Percentiles rank a stretch among this genome's conserved stretches.
phyloP scores from a whole-genome alignment of 2,329 filamentous ascomycete genomes.

The Cytospora piceae region DNA sequence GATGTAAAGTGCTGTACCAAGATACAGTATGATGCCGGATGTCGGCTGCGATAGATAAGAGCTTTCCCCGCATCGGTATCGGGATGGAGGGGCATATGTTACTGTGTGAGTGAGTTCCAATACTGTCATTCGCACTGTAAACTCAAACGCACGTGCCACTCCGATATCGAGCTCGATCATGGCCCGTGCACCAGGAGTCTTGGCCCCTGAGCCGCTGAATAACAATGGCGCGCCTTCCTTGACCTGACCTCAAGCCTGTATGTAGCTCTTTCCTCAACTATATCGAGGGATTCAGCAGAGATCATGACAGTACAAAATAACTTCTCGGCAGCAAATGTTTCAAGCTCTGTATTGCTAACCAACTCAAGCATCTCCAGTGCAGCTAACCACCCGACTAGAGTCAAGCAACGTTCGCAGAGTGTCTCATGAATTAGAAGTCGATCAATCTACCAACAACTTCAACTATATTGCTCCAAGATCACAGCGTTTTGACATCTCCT shows the following conservation, averaged over 20 bases:
- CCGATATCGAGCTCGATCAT: no score
- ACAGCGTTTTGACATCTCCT: neutral
- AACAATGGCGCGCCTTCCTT: neutral
- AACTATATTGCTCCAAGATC: neutral
- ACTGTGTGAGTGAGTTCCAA: neutral
- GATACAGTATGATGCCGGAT: neutral
- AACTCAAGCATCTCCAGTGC: no score
- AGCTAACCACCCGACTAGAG: no score
- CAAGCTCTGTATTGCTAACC: no score
- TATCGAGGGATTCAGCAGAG: neutral
- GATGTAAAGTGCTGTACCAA: no score
- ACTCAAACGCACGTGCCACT: no score
- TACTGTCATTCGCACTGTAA: neutral
- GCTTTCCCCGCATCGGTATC: conserved; percentile 18
- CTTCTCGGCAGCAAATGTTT: neutral
- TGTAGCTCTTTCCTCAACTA: neutral
- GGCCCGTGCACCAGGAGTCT: neutral
- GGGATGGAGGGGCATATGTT: neutral
- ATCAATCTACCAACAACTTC: neutral
- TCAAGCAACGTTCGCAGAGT: neutral
- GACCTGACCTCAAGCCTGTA: neutral
- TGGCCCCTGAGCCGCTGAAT: neutral
- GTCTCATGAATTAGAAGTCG: neutral
- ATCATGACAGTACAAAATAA: neutral
- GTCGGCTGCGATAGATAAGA: conserved; percentile 24